Base-by-base conservation (phyloP, 768 basidiomycete genomes). In the Vishniacozyma victoriae region DNA sequence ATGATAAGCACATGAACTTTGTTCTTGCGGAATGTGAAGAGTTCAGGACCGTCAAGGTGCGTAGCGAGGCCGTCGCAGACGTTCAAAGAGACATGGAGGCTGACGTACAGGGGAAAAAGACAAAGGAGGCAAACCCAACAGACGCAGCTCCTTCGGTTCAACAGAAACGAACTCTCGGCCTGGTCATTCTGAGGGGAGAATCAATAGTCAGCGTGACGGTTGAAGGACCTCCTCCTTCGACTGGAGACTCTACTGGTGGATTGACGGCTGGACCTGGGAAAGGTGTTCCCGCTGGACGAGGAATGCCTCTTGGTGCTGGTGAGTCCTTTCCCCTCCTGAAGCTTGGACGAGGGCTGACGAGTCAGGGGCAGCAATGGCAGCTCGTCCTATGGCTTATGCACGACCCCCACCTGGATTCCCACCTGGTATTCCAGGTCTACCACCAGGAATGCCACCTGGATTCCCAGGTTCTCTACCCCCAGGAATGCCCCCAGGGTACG, bases 1-100 rank as follows among this genome's bases (percentile, higher is more conserved):
- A 96, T 72, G 95, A 99, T 77, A 85, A 87, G 67, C 95, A 99
- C 75, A 99, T 97, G 95, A 99, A 99, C 76, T 78, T 99, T 61
- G 95, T 99, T 37, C 76, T 99, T 46, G 91, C 93, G 14, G 95
- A 97, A 62, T 96, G 92, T 69, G 95, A 99, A 74, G 95, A 99
- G 74, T 99, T 97, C 71, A 77, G 95, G 64, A 82, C 86, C 57
- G 83, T 97, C 35, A 96, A 97, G 78, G 90, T 90, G 77, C 87
- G 64, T 57, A 22, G 36, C 16, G 4, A 19, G 2, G 20, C 22
- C 33, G 19, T 4, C 48, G 15, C 23, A 9, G 23, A 6, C 20
- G 5, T 11, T 7, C 36, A 20, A 23, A 19, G 15, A 18, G 12
- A 7, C 11, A 25, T 27, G 18, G 18, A 22, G 25, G 19, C 24